A percentile compares a stretch with the other conserved stretches of the same genome.
These are phyloP conservation scores for Castanea sativa DNA, from an alignment of 306 rosid genomes.

Conservation along the genomic window DNA sequence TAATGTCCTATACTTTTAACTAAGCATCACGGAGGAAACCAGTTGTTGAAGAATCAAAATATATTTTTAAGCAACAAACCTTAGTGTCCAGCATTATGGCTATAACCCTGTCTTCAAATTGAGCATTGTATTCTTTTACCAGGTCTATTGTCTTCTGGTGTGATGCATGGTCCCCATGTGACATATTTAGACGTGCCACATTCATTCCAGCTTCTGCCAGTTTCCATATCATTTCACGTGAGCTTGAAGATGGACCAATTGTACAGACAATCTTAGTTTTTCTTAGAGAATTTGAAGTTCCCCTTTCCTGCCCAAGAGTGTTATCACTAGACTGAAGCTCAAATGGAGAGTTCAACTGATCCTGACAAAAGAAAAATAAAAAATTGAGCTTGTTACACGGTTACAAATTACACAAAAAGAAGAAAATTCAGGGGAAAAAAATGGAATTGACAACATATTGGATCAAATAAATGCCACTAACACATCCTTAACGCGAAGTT, in stretches of 20 bases:
- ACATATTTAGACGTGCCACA: conserved; percentile 92
- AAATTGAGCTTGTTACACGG: conserved; percentile 11
- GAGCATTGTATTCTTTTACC: conserved; percentile 83
- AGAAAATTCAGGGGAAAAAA: not conserved
- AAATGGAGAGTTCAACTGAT: conserved; percentile 26
- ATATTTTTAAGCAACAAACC: conserved; percentile 33
- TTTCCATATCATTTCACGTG: conserved; percentile 93
- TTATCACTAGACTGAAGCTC: conserved; percentile 32
- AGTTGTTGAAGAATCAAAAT: not conserved
- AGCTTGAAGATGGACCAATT: conserved; percentile 85
- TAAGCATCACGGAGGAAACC: not conserved
- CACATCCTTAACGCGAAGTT: not conserved
- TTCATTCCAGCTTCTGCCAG: conserved; percentile 85
- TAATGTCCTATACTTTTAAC: not conserved
- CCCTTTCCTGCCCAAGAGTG: conserved; percentile 20
- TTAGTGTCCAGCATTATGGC: conserved; percentile 98
- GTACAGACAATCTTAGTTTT: conserved; percentile 94
- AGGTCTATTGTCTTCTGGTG: conserved; percentile 83
- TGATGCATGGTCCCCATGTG: conserved; percentile 88
- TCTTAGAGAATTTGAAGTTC: conserved; percentile 33
- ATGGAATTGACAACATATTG: not conserved
- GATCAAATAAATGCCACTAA: not conserved
- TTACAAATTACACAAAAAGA: not conserved
- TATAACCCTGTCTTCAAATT: conserved; percentile 64
- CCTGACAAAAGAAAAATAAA: conserved; percentile 27